phyloP scores from a whole-genome alignment of 176 grass and related monocot species.

The Eremochloa ophiuroides region DNA sequence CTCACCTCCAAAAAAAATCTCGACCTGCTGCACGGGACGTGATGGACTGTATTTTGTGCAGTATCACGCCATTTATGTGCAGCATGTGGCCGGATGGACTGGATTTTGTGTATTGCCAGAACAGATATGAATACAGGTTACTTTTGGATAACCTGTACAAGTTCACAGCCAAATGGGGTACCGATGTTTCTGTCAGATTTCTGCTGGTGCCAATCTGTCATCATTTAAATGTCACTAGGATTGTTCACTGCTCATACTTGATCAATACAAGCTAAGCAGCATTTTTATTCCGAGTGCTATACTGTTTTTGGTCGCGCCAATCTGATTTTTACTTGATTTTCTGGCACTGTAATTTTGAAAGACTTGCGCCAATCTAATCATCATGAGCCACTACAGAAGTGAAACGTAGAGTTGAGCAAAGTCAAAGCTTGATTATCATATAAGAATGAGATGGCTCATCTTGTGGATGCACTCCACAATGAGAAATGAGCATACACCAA shows the following conservation, averaged over 20 bases:
- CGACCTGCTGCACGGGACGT: background rate
- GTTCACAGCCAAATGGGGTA: too few species aligned
- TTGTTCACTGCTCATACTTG: background rate
- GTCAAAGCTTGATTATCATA: background rate
- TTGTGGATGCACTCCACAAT: too few species aligned
- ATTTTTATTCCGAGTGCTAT: too few species aligned
- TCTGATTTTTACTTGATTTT: too few species aligned
- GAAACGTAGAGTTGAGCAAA: background rate
- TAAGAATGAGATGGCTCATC: background rate
- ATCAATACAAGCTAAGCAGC: too few species aligned
- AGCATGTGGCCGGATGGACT: background rate
- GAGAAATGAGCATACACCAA: constrained; percentile 8
- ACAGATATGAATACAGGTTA: background rate
- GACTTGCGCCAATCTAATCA: too few species aligned
- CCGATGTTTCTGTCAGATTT: background rate
- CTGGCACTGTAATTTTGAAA: too few species aligned
- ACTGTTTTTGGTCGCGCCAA: too few species aligned
- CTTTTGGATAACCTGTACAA: background rate
- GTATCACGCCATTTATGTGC: too few species aligned
- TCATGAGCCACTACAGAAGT: too few species aligned
- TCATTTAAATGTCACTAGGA: background rate
- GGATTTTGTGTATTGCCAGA: background rate
- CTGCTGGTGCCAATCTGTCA: background rate
- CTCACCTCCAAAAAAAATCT: background rate
- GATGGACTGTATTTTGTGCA: background rate